Evolutionary conservation across 345 rosid species (phyloP), one percentile per base, ranked within the genome.

Genomic region (Alliaria petiolata): DNA sequence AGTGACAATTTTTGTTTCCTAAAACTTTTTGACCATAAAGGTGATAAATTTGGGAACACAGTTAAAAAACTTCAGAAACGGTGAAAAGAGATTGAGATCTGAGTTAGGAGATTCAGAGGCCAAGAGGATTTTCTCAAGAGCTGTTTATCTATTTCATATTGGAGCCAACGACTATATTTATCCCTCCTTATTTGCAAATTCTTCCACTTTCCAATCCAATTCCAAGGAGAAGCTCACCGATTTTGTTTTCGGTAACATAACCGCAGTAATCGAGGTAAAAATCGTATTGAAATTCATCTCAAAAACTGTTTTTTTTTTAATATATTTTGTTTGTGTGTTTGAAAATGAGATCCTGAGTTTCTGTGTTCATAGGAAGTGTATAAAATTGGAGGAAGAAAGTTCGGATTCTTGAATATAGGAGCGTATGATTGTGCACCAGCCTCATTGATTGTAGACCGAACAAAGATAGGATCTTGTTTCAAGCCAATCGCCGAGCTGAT

Each of bases 351-450:
- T n/a, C n/a, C 44, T 51, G 12, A 14, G 36, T 20, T n/a, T 6
- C 15, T 62, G 33, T 57, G 14, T 67, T 61, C 0, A 52, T 62
- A 83, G 86, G 84, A 77, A 53, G 79, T 83, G 52, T 62, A 80
- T 35, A 62, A 62, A 51, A 15, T 28, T 26, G 87, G 87, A 53
- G 85, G 87, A 65, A 81, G 83, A 52, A 80, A 78, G 53, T 83
- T 85, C 52, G 86, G 82, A 56, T 59, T 85, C 35, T 22, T 76
- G 25, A 64, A 64, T 10, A 5, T 78, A 25, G 72, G 53, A 28
- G 47, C 64, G 1, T 51, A 70, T 19, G 87, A 81, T 16, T 78
- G 80, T 28, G 3, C 30, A 9, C 89, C 86, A 25, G 11, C 5
- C 0, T 4, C 63, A n/a, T 42, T 56, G 60, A 62, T 65, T 15